Conservation (phyloP, 2,329 filamentous ascomycete genomes). For the Hypoxylon sp. region DNA sequence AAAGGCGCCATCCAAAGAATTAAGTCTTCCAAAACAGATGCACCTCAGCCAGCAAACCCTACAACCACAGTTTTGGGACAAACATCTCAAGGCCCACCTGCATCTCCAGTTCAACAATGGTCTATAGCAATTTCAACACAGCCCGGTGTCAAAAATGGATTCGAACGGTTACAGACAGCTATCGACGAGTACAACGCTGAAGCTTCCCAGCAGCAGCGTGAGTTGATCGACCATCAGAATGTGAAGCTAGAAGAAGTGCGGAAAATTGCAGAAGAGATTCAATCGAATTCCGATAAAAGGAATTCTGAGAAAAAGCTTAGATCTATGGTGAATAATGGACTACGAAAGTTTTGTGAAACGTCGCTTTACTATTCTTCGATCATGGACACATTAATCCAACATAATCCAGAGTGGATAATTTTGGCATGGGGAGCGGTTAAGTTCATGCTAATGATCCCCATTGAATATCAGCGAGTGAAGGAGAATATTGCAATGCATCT, state of each 20-base stretch:
- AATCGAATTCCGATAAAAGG: background rate
- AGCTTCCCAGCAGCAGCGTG: background rate
- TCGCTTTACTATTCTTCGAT: constrained; percentile 2
- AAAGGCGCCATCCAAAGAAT: background rate
- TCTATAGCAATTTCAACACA: background rate
- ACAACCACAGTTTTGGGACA: background rate
- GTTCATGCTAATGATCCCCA: background rate
- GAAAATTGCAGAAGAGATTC: background rate
- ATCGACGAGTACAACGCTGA: background rate
- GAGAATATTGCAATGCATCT: background rate
- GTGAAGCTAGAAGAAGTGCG: background rate
- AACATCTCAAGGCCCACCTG: background rate
- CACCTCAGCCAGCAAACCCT: background rate
- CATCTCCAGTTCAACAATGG: background rate
- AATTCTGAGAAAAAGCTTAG: background rate
- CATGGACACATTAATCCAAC: constrained; percentile 3
- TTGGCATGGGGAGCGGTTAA: background rate
- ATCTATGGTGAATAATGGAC: background rate
- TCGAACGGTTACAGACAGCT: constrained; percentile 3
- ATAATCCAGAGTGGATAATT: background rate
- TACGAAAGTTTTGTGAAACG: background rate
- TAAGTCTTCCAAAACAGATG: background rate
- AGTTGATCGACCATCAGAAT: constrained; percentile 3
- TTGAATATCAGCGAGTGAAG: constrained; percentile 4
- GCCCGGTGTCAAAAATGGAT: background rate